Base-by-base conservation (phyloP, 352 stramenopile species). In the Phytophthora fragariae region DNA sequence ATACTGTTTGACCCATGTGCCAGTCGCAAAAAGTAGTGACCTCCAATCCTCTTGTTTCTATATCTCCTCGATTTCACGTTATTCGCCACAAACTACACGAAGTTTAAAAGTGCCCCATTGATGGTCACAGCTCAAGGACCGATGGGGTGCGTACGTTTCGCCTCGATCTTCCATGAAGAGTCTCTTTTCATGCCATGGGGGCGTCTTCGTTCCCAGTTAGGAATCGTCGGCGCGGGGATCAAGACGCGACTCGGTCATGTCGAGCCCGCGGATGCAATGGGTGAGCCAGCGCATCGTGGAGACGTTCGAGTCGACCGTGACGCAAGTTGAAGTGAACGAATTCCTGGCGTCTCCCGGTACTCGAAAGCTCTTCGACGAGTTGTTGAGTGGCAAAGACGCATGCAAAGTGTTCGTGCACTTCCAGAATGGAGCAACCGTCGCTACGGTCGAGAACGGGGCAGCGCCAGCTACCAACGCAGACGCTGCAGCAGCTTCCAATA, bases 391-490 rank as follows among this genome's bases (percentile, higher is more conserved):
- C 1, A 92, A 91, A 64, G 89, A 96, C 35, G 65, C 75, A 9
- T 85, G 69, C 59, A 92, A 94, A 72, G 70, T 95, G 52, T 95
- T 96, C 62, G 85, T 96, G 49, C 90, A 96, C 65, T 85, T 86
- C 53, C 84, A 92, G 53, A 46, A 68, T 12, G 68, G 57, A 21
- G 59, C 57, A 11, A 29, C 17, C 8, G 5, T 29, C 8, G 6
- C 12, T n/a, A n/a, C 47, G 12, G 60, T 35, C 35, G 73, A 77
- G 27, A 77, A 76, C 5, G 57, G 24, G 2, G 35, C 21, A 9
- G 10, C 29, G 33, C 27, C 24, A 24, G 27, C 47, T 4, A 19
- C 47, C 35, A 70, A 57, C 14, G 61, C 33, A 29, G 55, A 61
- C 44, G 27, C 52, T 39, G 21, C 19, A 53, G 46, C 46, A 11